These are phyloP conservation scores for Canna indica DNA, from an alignment of 176 grass and related monocot genomes.

Conservation along the genomic window DNA sequence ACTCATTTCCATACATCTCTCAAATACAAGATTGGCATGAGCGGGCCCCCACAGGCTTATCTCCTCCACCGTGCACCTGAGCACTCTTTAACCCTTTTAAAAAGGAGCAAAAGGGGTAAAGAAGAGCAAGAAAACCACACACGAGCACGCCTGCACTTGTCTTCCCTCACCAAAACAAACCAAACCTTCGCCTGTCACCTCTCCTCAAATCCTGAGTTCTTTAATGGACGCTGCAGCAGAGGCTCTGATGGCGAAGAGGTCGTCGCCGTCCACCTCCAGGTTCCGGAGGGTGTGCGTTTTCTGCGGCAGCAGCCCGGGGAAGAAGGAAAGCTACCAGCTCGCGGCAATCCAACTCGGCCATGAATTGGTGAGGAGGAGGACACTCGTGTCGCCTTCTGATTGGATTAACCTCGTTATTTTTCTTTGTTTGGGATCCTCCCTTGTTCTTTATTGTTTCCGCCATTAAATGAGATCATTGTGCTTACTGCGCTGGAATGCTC, in stretches of 20 bases:
- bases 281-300: not conserved
- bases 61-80: not conserved
- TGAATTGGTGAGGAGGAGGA: not conserved
- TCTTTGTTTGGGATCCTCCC: not conserved
- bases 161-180: too few species aligned
- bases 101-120: not conserved
- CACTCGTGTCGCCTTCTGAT: not conserved
- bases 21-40: not conserved
- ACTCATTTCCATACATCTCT: too few species aligned
- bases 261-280: not conserved
- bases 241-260: not conserved
- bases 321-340: not conserved
- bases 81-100: not conserved
- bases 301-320: slow-evolving; percentile 2
- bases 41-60: not conserved
- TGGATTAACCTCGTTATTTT: not conserved
- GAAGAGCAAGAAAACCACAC: not conserved
- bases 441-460: too few species aligned
- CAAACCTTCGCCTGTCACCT: too few species aligned
- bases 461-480: too few species aligned
- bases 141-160: too few species aligned
- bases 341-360: not conserved
- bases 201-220: too few species aligned
- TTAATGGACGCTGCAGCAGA: not conserved
- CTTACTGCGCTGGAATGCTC: too few species aligned